phyloP scores from a whole-genome alignment of 2,329 filamentous ascomycete species.

The Zymoseptoria crescenta region DNA sequence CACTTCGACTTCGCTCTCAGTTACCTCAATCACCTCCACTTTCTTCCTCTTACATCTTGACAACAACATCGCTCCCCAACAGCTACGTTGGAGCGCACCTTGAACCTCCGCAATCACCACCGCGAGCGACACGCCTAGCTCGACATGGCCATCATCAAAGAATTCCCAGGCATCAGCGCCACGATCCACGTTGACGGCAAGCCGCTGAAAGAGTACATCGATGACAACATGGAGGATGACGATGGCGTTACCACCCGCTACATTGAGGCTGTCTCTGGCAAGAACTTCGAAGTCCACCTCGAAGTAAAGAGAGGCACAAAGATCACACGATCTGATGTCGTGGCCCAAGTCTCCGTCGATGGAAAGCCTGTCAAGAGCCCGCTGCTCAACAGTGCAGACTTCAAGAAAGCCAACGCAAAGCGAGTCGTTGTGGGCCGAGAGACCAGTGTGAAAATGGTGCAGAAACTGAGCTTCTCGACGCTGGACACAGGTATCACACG shows the following conservation, averaged over 20 bases:
- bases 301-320: background rate
- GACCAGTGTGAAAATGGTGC: too few species aligned
- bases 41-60: too few species aligned
- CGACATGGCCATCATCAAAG: slow-evolving; percentile 14
- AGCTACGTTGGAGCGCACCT: too few species aligned
- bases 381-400: background rate
- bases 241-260: slow-evolving; percentile 15
- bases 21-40: too few species aligned
- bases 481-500: slow-evolving; percentile 10
- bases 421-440: too few species aligned
- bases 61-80: too few species aligned
- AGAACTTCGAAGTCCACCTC: slow-evolving; percentile 14
- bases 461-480: slow-evolving; percentile 4
- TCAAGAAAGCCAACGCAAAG: background rate
- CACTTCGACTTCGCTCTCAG: too few species aligned
- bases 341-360: slow-evolving; percentile 8
- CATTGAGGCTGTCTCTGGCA: slow-evolving; percentile 14
- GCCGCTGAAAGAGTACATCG: slow-evolving; percentile 17
- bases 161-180: slow-evolving; percentile 16
- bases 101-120: too few species aligned
- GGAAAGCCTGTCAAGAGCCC: background rate
- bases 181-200: slow-evolving; percentile 12
- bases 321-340: slow-evolving; percentile 9
- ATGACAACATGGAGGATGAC: slow-evolving; percentile 6
- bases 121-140: too few species aligned